A percentile compares a stretch with the other conserved stretches of the same genome.
Evolutionary conservation across 345 rosid genomes (phyloP).

Genomic region (Excoecaria cochinchinensis): DNA sequence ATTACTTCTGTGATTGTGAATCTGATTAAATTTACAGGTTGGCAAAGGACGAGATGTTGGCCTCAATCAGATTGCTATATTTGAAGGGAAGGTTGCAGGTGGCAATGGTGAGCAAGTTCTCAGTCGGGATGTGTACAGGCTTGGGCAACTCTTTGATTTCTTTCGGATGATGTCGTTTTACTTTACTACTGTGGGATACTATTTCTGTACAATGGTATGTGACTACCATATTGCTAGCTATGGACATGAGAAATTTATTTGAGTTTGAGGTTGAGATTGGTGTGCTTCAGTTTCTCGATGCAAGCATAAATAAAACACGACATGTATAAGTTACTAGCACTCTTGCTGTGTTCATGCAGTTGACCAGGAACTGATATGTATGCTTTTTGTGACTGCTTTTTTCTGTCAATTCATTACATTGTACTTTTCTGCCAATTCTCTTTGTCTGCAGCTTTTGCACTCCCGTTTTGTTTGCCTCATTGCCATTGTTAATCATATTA

Average conservation of each 20-base stretch:
- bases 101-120: slow-evolving; percentile 99
- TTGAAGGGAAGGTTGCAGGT: slow-evolving; percentile 99
- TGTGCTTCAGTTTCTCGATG: neutral
- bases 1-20: neutral
- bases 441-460: neutral
- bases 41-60: slow-evolving; percentile 99
- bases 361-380: neutral
- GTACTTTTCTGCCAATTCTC: slow-evolving; percentile 4
- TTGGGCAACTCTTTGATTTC: slow-evolving; percentile 98
- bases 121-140: slow-evolving; percentile 95
- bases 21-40: slow-evolving; percentile 52
- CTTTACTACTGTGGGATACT: slow-evolving; percentile 95
- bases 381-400: neutral
- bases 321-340: neutral
- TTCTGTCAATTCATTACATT: neutral
- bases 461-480: neutral
- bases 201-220: slow-evolving; percentile 91
- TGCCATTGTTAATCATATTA: slow-evolving; percentile 3
- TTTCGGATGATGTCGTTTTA: slow-evolving; percentile 95
- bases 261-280: neutral
- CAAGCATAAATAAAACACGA: neutral
- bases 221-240: slow-evolving; percentile 1
- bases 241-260: neutral
- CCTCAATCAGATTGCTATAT: slow-evolving; percentile 93
- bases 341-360: neutral